phyloP scores from a whole-genome alignment of 177 flowering plant genomes.

The Telopea speciosissima region DNA sequence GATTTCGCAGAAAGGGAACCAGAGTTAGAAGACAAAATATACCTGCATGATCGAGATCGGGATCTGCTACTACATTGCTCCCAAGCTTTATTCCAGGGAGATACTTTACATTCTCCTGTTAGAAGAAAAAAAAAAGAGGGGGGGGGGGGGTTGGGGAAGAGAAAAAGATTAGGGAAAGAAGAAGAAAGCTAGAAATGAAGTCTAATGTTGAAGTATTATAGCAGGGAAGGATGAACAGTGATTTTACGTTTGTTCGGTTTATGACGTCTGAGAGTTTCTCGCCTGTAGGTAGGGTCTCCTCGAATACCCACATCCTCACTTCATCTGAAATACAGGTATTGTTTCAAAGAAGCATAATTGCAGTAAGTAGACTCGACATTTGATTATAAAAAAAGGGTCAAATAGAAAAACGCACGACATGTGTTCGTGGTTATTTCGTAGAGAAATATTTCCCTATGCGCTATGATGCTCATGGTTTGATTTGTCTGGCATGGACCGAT shows the following conservation, averaged over 20 bases:
- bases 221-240: background rate
- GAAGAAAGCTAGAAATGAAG: background rate
- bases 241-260: slow-evolving; percentile 55
- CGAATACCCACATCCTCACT: slow-evolving; percentile 97
- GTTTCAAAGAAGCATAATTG: background rate
- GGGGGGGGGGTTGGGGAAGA: no score
- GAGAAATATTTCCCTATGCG: no score
- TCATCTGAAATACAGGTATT: slow-evolving; percentile 50
- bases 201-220: background rate
- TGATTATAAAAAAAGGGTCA: no score
- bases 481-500: no score
- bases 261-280: slow-evolving; percentile 80
- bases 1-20: background rate
- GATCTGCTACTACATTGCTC: slow-evolving; percentile 82
- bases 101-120: slow-evolving; percentile 90
- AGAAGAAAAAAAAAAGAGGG: background rate
- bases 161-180: background rate
- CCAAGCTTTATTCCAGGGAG: slow-evolving; percentile 95
- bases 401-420: no score
- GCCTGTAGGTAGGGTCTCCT: slow-evolving; percentile 71
- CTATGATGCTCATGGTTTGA: no score
- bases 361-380: no score
- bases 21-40: background rate
- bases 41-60: slow-evolving; percentile 92
- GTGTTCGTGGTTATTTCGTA: no score